Base-by-base conservation (phyloP, 495 filamentous ascomycete species). In the Trichoderma reesei region DNA sequence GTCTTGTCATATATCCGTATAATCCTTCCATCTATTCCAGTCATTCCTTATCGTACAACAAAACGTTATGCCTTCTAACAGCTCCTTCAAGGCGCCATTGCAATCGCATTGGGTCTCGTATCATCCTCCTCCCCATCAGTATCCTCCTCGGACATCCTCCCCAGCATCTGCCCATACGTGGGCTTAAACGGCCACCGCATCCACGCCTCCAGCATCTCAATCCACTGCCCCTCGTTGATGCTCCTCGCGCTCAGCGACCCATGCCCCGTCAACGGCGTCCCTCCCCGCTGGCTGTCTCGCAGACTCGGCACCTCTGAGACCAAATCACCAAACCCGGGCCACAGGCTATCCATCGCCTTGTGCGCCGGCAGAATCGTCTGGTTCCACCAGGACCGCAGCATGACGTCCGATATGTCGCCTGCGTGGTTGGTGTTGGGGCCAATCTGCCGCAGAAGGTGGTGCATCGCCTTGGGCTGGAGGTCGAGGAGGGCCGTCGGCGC, bases 171-270 rank as follows among this genome's bases (percentile, higher is more conserved):
- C 33, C 64, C 14, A 42, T 77, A 78, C 3, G 46, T 63, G 1
- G 82, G 81, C n/a, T 69, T 69, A 60, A 85, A 87, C n/a, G 85
- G 84, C 85, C 85, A 88, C 38, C 75, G 69, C 71, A 78, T 73
- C 79, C 80, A 88, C 11, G 76, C 75, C 64, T 78, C 72, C 2
- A 78, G 38, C 6, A 88, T 67, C 54, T 81, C 79, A n/a, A 78
- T 68, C 44, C 81, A 67, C 73, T 86, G 80, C 31, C 65, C 65
- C 62, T 70, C 65, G 26, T 71, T 78, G 26, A 88, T 60, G 26
- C 68, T 67, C n/a, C 85, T 68, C 16, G 75, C 65, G 7, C 70
- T 66, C 31, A 82, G 65, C 60, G 75, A 64, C 10, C 71, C 68
- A 7, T 44, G 11, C 14, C 75, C 72, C 14, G 71, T 36, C 5